A percentile compares a stretch with the other conserved stretches of the same genome.
Evolutionary conservation across 2,329 filamentous ascomycete species (phyloP).

Genomic region (Penicillium fuscoglaucum): DNA sequence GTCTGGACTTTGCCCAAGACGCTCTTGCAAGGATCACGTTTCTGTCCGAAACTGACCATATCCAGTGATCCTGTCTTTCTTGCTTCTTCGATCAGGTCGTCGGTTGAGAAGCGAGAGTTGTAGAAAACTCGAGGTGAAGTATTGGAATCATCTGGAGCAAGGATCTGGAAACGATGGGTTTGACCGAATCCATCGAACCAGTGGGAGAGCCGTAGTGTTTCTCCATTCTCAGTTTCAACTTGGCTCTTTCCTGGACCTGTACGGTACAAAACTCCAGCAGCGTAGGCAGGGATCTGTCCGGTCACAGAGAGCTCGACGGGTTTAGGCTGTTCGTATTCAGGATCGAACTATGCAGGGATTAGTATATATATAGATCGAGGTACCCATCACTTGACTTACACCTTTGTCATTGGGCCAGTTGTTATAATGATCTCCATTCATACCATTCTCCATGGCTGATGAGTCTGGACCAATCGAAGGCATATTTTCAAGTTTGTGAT

Average conservation of each 20-base stretch:
- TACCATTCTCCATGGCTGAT: background rate
- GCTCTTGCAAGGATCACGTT: slow-evolving; percentile 70
- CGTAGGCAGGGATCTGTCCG: slow-evolving; percentile 69
- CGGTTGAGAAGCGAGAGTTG: slow-evolving; percentile 68
- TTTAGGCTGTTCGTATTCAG: slow-evolving; percentile 63
- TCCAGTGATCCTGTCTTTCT: slow-evolving; percentile 59
- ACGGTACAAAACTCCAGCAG: slow-evolving; percentile 70
- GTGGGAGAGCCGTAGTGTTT: slow-evolving; percentile 62
- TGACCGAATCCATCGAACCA: slow-evolving; percentile 77
- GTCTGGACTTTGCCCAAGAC: slow-evolving; percentile 65
- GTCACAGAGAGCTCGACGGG: slow-evolving; percentile 64
- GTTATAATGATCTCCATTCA: slow-evolving; percentile 32
- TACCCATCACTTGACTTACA: slow-evolving; percentile 35
- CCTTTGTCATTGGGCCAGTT: slow-evolving; percentile 56
- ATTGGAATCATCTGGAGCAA: slow-evolving; percentile 41
- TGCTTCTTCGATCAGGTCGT: slow-evolving; percentile 62
- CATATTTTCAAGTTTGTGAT: slow-evolving; percentile 5
- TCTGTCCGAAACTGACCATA: slow-evolving; percentile 67
- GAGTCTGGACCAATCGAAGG: background rate
- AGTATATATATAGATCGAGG: slow-evolving; percentile 13
- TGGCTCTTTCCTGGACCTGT: slow-evolving; percentile 70
- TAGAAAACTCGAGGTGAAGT: slow-evolving; percentile 59
- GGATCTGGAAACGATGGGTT: slow-evolving; percentile 73
- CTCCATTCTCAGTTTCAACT: slow-evolving; percentile 61
- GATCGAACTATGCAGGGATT: slow-evolving; percentile 59